phyloP scores from a whole-genome alignment of 2,329 filamentous ascomycete genomes.

The Septoria petroselini region DNA sequence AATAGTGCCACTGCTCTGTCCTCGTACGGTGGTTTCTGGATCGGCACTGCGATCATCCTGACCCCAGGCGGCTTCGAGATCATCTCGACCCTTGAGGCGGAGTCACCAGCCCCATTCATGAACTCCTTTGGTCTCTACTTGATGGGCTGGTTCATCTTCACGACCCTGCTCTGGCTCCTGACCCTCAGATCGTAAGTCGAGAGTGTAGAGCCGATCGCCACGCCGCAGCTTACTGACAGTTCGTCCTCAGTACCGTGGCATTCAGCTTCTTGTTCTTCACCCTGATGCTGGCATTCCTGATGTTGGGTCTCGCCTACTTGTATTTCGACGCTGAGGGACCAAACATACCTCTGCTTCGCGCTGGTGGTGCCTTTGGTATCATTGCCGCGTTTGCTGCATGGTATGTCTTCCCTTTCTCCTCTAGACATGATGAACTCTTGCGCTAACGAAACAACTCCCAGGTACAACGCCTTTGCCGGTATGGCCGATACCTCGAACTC shows the following conservation, averaged over 20 bases:
- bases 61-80: slow-evolving; percentile 54
- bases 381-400: slow-evolving; percentile 54
- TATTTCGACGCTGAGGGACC: slow-evolving; percentile 43
- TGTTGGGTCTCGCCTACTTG: slow-evolving; percentile 56
- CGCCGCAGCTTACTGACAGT: too few species aligned
- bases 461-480: slow-evolving; percentile 54
- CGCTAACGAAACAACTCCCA: too few species aligned
- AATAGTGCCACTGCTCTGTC: slow-evolving; percentile 60
- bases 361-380: slow-evolving; percentile 53
- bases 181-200: slow-evolving; percentile 46
- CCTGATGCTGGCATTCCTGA: slow-evolving; percentile 57
- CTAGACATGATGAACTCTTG: background rate
- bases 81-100: slow-evolving; percentile 44
- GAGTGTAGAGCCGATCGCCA: too few species aligned
- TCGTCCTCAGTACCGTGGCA: slow-evolving; percentile 52
- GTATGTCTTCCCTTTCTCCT: slow-evolving; percentile 28
- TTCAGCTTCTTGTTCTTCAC: slow-evolving; percentile 59
- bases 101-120: slow-evolving; percentile 44
- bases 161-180: slow-evolving; percentile 54
- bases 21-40: slow-evolving; percentile 62
- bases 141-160: slow-evolving; percentile 61
- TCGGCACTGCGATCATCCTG: slow-evolving; percentile 58
- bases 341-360: slow-evolving; percentile 47
- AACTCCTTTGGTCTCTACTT: slow-evolving; percentile 58
- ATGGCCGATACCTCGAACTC: slow-evolving; percentile 57